phyloP scores from a whole-genome alignment of 176 grass and related monocot species.

The Coix lacrymajobi region DNA sequence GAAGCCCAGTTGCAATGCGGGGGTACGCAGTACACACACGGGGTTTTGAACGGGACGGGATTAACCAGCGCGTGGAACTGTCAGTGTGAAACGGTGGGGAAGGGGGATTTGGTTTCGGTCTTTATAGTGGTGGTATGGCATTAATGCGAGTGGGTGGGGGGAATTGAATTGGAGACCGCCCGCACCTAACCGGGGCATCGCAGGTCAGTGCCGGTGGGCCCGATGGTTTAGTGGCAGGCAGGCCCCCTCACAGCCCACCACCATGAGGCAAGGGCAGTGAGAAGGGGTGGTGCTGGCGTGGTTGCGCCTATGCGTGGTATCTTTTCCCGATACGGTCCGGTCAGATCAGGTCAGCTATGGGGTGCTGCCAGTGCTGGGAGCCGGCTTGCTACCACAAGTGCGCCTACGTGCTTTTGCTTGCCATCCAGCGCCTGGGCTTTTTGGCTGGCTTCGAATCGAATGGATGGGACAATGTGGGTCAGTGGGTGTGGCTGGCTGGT shows the following conservation, averaged over 20 bases:
- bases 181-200: conserved; percentile 63
- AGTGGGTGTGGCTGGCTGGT: conserved; percentile 31
- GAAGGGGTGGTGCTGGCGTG: conserved; percentile 2
- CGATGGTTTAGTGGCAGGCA: conserved; percentile 51
- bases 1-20: conserved; percentile 26
- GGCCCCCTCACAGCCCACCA: conserved; percentile 39
- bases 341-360: conserved; percentile 21
- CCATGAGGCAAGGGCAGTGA: not conserved
- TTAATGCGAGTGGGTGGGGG: conserved; percentile 65
- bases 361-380: not conserved
- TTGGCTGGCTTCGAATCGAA: not conserved
- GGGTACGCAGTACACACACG: conserved; percentile 19
- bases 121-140: conserved; percentile 31
- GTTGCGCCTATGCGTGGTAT: conserved; percentile 18
- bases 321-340: not conserved
- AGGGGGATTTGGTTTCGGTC: conserved; percentile 25
- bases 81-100: conserved; percentile 16
- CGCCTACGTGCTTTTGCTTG: conserved; percentile 18
- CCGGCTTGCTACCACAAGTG: conserved; percentile 6
- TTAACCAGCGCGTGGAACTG: conserved; percentile 5
- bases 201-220: conserved; percentile 62
- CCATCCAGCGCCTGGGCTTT: conserved; percentile 9
- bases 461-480: conserved; percentile 3
- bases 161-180: conserved; percentile 63
- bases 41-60: conserved; percentile 17